Evolutionary conservation across 495 filamentous ascomycete species (phyloP).

Genomic region (Xanthoparmelia taractica): DNA sequence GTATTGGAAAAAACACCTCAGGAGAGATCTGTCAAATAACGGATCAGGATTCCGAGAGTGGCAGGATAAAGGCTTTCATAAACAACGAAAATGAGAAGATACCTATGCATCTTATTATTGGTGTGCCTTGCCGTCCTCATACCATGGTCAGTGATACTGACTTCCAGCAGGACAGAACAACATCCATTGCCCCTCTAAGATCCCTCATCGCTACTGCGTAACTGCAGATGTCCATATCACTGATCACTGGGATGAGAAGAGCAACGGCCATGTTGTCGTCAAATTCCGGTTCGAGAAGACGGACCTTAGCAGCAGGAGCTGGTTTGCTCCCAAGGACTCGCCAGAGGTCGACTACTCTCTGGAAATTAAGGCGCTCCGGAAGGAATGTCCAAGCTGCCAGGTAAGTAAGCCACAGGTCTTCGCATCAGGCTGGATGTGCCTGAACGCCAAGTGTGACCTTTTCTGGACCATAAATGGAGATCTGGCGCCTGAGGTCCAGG

Average conservation of each 20-base stretch:
- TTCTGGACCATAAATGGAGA: conserved; percentile 47
- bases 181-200: conserved; percentile 40
- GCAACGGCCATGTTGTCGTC: conserved; percentile 37
- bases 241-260: conserved; percentile 62
- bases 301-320: conserved; percentile 49
- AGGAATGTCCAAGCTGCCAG: conserved; percentile 37
- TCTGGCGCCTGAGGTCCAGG: conserved; percentile 32
- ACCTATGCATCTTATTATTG: conserved; percentile 53
- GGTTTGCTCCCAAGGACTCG: conserved; percentile 53
- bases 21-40: conserved; percentile 25
- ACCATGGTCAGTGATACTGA: neutral
- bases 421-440: conserved; percentile 60
- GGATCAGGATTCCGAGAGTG: conserved; percentile 36
- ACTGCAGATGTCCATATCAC: conserved; percentile 68
- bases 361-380: conserved; percentile 24
- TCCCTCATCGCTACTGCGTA: conserved; percentile 61
- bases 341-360: conserved; percentile 24
- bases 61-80: conserved; percentile 32
- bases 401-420: conserved; percentile 40
- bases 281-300: conserved; percentile 68
- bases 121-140: conserved; percentile 32
- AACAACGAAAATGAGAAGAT: conserved; percentile 31
- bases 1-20: conserved; percentile 2
- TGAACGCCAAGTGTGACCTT: conserved; percentile 45
- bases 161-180: conserved; percentile 43